A percentile compares a stretch with the other conserved stretches of the same genome.
phyloP scores from a whole-genome alignment of 495 filamentous ascomycete species.

The Neurospora sp. region DNA sequence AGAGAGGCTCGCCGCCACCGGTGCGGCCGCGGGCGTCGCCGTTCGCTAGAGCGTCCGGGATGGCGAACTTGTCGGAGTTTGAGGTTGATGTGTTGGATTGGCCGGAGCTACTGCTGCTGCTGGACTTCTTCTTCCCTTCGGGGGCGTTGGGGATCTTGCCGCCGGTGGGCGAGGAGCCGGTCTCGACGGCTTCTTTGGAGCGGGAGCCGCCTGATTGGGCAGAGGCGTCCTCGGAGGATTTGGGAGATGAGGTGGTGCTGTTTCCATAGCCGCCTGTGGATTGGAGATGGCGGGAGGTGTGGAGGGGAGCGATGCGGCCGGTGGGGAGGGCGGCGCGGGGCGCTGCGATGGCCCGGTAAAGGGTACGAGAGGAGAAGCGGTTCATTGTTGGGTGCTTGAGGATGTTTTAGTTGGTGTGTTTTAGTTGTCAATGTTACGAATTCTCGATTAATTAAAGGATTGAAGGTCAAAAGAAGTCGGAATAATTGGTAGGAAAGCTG shows the following conservation, averaged over 20 bases:
- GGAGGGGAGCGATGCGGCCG: neutral
- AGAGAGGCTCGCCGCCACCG: slow-evolving; percentile 29
- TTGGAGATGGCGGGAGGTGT: neutral
- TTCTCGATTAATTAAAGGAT: neutral
- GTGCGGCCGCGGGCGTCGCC: slow-evolving; percentile 26
- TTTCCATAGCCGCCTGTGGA: neutral
- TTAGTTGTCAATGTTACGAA: too few relatives aligned
- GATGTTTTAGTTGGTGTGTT: neutral
- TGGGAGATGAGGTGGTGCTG: slow-evolving; percentile 11
- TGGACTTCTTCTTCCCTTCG: neutral
- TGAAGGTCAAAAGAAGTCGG: neutral
- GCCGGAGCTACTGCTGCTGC: neutral
- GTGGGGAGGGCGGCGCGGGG: neutral
- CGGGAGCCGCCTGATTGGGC: slow-evolving; percentile 35
- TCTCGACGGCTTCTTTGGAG: slow-evolving; percentile 31
- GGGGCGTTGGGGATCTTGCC: neutral
- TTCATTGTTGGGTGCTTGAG: slow-evolving; percentile 2
- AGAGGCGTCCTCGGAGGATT: slow-evolving; percentile 29
- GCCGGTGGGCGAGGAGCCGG: slow-evolving; percentile 10
- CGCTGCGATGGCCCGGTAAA: neutral
- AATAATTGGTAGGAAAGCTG: neutral
- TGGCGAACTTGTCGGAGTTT: neutral
- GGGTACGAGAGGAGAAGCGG: slow-evolving; percentile 1
- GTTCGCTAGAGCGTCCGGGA: slow-evolving; percentile 17
- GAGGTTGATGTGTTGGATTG: neutral